phyloP scores from a whole-genome alignment of 2,329 filamentous ascomycete genomes.

The Penicillium sp. region DNA sequence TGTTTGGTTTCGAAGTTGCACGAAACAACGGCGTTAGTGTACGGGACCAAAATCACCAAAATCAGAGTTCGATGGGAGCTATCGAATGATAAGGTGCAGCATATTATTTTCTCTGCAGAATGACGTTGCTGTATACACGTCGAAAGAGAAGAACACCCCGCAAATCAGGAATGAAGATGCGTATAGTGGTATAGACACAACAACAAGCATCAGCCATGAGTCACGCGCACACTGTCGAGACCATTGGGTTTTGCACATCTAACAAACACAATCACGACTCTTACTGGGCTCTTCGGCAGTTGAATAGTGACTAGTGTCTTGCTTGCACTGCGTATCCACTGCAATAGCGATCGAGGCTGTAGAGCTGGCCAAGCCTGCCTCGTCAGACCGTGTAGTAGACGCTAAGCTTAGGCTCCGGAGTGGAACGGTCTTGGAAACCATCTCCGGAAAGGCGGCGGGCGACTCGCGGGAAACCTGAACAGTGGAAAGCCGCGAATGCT shows the following conservation, averaged over 20 bases:
- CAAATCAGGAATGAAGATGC: background rate
- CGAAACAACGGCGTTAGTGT: background rate
- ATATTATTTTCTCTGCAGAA: conserved; percentile 7
- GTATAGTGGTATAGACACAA: background rate
- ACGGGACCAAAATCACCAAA: background rate
- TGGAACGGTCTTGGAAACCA: conserved; percentile 14
- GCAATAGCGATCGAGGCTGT: conserved; percentile 1
- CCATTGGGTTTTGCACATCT: background rate
- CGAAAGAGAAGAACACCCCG: background rate
- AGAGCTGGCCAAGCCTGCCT: conserved; percentile 15
- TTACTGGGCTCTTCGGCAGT: background rate
- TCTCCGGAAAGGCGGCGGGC: conserved; percentile 15
- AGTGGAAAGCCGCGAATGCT: conserved; percentile 9
- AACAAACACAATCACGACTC: background rate
- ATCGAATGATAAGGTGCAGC: background rate
- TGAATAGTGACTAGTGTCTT: background rate
- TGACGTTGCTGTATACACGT: conserved; percentile 3
- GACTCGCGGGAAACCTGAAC: conserved; percentile 8
- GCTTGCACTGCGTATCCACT: background rate
- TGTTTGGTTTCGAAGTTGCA: background rate
- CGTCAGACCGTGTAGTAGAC: conserved; percentile 19
- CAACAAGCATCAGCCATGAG: background rate
- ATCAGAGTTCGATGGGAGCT: background rate
- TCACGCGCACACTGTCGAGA: background rate
- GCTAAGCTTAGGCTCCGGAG: conserved; percentile 19